Base-by-base conservation (phyloP, 768 basidiomycete species). In the Lentinula sp. region DNA sequence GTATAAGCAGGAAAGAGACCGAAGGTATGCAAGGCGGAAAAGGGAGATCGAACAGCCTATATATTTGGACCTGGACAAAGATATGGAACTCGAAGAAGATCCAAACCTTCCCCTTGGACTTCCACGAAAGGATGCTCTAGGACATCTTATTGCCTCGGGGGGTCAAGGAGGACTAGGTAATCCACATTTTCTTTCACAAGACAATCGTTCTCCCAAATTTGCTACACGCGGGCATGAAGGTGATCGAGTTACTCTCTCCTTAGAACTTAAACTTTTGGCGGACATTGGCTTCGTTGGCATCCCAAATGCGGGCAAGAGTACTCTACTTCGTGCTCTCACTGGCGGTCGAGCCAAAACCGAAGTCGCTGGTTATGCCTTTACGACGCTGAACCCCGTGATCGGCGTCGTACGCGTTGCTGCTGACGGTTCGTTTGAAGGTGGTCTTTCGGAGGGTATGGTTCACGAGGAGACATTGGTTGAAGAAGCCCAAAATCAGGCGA, bases 231-330 rank as follows among this genome's bases (percentile, higher is more conserved):
- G 92, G 0, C 79, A 81, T 7, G 82, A 83, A 4, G 93, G 91
- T 10, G 90, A 93, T 66, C 80, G 85, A 4, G 74, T 95, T 63
- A 88, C 89, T 0, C 81, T 98, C n/a, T 81, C 86, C 18, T 79
- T 99, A 13, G 96, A 97, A 71, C 87, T 99, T 63, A 98, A 98
- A 72, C 81, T 96, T 6, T 79, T 95, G 3, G 94, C 96, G 2
- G 96, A 99, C 71, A 80, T 98, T n/a, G 97, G 93, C 0, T 77
- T 99, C 18, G 95, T 99, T 2, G 97, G 97, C 0, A 87, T 97
- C 77, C 97, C 97, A 6, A 99, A 98, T 66, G 93, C 91, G 0
- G 96, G 88, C 33, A 91, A 93, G 76, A 95, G 93, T 72, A 98
- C 97, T 0, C 74, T 99, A 2, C 78, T 98, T 4, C 86, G 92